Evolutionary conservation across 192 early-diverging fungal genomes (phyloP).

Genomic region (Rhizophagus sp.): DNA sequence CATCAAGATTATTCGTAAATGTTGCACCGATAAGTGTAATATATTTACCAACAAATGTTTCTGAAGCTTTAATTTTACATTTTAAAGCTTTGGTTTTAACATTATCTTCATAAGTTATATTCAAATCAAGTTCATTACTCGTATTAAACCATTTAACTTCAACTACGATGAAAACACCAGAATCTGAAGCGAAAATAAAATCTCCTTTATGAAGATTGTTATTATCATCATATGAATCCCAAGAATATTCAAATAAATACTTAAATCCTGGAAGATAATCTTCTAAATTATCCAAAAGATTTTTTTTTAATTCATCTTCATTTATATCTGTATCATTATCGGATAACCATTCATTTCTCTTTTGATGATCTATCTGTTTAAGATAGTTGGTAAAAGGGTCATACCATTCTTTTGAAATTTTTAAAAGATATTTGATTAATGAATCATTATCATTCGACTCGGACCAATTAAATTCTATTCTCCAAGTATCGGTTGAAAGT

Average conservation of each 20-base stretch:
- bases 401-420: background rate
- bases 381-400: background rate
- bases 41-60: background rate
- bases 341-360: background rate
- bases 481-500: background rate
- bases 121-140: background rate
- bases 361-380: background rate
- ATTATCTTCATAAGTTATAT: background rate
- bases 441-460: background rate
- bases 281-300: background rate
- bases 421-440: background rate
- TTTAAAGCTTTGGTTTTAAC: background rate
- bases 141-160: background rate
- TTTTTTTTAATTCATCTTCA: background rate
- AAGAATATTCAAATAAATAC: conserved; percentile 1
- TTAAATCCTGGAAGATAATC: conserved; percentile 1
- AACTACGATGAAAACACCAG: background rate
- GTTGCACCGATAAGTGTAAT: background rate
- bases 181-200: conserved; percentile 13
- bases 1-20: background rate
- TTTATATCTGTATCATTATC: background rate
- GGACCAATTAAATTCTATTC: background rate
- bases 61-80: background rate
- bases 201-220: background rate
- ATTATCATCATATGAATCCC: background rate